Evolutionary conservation across 2,329 filamentous ascomycete species (phyloP).

Genomic region (Trichoderma arundinaceum): DNA sequence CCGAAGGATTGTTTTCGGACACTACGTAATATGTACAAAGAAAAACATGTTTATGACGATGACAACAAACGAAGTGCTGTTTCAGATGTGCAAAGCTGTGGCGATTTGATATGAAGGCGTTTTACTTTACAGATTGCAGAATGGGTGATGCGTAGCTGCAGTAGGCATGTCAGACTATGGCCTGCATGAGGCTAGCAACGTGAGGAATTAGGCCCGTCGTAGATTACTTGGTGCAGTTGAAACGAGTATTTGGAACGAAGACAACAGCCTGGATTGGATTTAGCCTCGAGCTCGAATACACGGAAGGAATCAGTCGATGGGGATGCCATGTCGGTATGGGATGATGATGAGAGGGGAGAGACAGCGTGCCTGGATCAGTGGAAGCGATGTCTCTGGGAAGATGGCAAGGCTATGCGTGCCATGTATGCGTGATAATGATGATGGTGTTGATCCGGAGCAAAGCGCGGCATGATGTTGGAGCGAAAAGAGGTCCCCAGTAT

Average conservation of each 20-base stretch:
- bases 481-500: no score
- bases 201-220: slow-evolving; percentile 1
- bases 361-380: neutral
- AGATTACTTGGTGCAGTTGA: neutral
- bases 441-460: slow-evolving; percentile 1
- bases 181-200: neutral
- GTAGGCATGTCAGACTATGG: slow-evolving; percentile 7
- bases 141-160: neutral
- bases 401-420: neutral
- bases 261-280: no score
- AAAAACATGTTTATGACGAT: neutral
- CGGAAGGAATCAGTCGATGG: no score
- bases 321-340: neutral
- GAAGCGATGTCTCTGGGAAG: neutral
- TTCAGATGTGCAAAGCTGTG: neutral
- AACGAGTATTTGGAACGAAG: no score
- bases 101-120: neutral
- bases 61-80: neutral
- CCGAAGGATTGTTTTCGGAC: neutral
- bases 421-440: slow-evolving; percentile 1
- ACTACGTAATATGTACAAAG: slow-evolving; percentile 9
- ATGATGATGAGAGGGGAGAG: neutral
- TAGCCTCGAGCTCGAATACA: no score
- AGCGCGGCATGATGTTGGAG: no score
- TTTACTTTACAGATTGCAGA: neutral